Base-by-base conservation (phyloP, 441 rosid species). In the Breynia disticha region DNA sequence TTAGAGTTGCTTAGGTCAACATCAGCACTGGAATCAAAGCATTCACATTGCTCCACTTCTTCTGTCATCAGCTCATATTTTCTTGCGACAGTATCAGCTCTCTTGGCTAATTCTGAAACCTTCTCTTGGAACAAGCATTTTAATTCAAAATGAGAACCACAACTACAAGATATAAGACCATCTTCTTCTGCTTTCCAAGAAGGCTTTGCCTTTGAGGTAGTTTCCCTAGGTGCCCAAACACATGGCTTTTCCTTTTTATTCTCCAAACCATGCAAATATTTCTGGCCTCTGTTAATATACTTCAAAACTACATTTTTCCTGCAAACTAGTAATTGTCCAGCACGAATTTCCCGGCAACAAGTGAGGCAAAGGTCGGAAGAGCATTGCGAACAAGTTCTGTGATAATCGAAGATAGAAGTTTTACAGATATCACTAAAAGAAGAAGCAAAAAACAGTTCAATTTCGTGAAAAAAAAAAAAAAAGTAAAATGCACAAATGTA, bases 341-440 rank as follows among this genome's bases (percentile, higher is more conserved):
- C 55, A 24, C 93, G 86, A 52, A 93, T 71, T 72, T 93, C 98
- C n/a, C 57, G 60, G 76, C 96, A 84, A 66, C 98, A 93, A 28
- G 21, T 55, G 61, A 89, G 81, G 67, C 98, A 93, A 21, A 93
- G 78, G 65, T 89, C 96, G 57, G 64, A 73, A 2, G 47, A 46
- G 72, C 98, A 93, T n/a, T 57, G 67, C 37, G 66, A 61, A 66
- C 98, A 93, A 66, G 75, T 81, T 65, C 96, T 76, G 68, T 86
- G 95, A 49, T 71, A 74, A 67, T 93, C 96, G 65, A 76, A 69
- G 47, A 89, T 87, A 11, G 90, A 77, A 22, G 96, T 80, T 67
- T 68, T 71, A 75, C 97, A 87, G 55, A 64, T 76, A 74, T 87
- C 72, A 19, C 93, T 90, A 83, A 46, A 14, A 35, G n/a, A 19